A percentile compares a stretch with the other conserved stretches of the same genome.
Conservation (phyloP, 108 stramenopile genomes). For the Pseudonitzschia delicatissima region DNA sequence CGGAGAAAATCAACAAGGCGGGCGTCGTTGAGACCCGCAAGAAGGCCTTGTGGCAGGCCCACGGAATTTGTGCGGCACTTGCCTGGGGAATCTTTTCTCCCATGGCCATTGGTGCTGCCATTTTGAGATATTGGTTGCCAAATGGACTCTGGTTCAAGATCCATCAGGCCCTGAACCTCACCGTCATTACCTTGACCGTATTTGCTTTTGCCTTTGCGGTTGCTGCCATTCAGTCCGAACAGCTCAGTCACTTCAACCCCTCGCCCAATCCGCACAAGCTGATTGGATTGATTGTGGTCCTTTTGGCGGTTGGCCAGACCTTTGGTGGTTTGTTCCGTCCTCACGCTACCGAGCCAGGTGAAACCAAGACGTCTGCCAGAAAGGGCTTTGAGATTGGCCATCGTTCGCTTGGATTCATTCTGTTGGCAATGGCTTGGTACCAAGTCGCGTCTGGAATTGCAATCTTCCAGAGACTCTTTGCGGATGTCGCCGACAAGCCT, state of each 20-base stretch:
- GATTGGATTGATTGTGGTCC: constrained; percentile 45
- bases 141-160: constrained; percentile 43
- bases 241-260: constrained; percentile 30
- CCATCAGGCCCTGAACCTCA: constrained; percentile 35
- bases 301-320: constrained; percentile 41
- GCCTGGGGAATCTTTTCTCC: constrained; percentile 67
- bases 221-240: constrained; percentile 34
- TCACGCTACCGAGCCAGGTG: constrained; percentile 13
- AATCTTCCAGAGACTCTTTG: constrained; percentile 27
- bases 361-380: constrained; percentile 21
- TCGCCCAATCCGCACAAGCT: constrained; percentile 27
- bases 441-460: constrained; percentile 36
- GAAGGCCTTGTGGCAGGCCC: constrained; percentile 50
- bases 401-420: constrained; percentile 22
- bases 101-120: constrained; percentile 48
- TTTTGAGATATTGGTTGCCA: constrained; percentile 40
- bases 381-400: constrained; percentile 31
- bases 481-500: constrained; percentile 2
- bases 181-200: constrained; percentile 34
- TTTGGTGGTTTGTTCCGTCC: constrained; percentile 41
- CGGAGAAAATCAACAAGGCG: background rate
- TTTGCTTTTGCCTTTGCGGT: constrained; percentile 40
- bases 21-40: constrained; percentile 13
- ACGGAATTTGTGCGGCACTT: constrained; percentile 58
- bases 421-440: constrained; percentile 32